Evolutionary conservation across 768 basidiomycete species (phyloP), one percentile per base, ranked within the genome.

Genomic region (Leucocoprinus sp.): DNA sequence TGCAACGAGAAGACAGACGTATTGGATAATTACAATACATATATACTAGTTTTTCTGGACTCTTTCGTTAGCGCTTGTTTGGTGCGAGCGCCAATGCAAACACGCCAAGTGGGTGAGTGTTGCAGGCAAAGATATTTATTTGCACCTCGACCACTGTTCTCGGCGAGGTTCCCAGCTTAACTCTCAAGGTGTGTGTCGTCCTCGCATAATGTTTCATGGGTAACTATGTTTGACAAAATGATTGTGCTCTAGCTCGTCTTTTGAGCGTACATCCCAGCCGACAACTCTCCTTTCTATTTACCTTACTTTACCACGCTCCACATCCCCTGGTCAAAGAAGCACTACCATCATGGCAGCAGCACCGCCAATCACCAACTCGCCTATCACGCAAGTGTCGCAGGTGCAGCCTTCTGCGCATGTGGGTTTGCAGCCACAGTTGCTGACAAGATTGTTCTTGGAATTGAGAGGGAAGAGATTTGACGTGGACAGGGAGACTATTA

Each of bases 401-500:
- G 71, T 70, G 39, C 80, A 82, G 51, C 70, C 71, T 1, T 79
- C 83, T 29, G 64, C 79, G 5, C 81, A 83, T 55, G 72, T 79
- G 9, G 81, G 79, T 55, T 67, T 90, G 26, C 86, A 92, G 65
- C 89, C 88, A 4, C 87, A 91, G 67, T 75, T 95, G 31, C 76
- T 97, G 52, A 84, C 90, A 19, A 76, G 91, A 55, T 74, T 99
- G 55, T 77, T 86, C 43, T 81, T 99, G 55, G 96, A 98, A 67
- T 76, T 99, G 28, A 82, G 96, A 52, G 93, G 93, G 45, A 74
- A 66, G 55, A 82, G 92, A 51, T 93, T 98, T 67, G 82, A 88
- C 50, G 91, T 99, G 35, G 96, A 98, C 67, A 77, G 95, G 54
- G 95, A 98, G 68, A 93, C 88, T 5, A 84, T 99, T 60, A 96